Conservation (phyloP, 495 filamentous ascomycete genomes). For the Paragyromitra xinjiangensis region DNA sequence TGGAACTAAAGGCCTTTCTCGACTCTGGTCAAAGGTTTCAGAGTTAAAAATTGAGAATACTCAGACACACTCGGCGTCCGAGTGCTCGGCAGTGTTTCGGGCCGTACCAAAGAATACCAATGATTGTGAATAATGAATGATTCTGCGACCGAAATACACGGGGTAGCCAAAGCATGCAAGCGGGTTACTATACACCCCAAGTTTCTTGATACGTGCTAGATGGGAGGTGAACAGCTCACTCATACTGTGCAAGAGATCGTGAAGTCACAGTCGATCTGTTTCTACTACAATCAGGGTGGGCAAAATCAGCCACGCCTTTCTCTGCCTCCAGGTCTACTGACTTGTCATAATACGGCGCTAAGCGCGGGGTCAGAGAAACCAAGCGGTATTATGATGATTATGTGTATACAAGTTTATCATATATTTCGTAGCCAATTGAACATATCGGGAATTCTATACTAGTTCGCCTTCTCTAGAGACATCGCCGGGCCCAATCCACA, state of each 20-base stretch:
- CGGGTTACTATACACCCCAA: conserved; percentile 36
- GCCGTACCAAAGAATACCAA: conserved; percentile 47
- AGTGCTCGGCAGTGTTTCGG: conserved; percentile 52
- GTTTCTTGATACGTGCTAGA: conserved; percentile 47
- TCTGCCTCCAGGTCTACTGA: conserved; percentile 44
- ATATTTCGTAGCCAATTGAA: conserved; percentile 37
- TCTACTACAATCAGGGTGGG: conserved; percentile 50
- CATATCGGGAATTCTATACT: conserved; percentile 14
- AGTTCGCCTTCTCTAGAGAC: conserved; percentile 23
- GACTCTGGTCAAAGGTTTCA: conserved; percentile 44
- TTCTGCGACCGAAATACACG: conserved; percentile 49
- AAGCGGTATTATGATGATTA: conserved; percentile 39
- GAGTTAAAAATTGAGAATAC: conserved; percentile 41
- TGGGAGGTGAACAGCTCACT: conserved; percentile 49
- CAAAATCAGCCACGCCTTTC: conserved; percentile 48
- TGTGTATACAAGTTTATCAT: conserved; percentile 44
- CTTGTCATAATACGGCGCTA: conserved; percentile 51
- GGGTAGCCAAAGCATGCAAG: conserved; percentile 47
- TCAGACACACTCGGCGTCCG: conserved; percentile 38
- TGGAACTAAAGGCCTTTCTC: conserved; percentile 12
- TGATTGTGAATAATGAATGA: conserved; percentile 28
- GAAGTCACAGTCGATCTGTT: conserved; percentile 51
- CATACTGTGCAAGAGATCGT: conserved; percentile 54
- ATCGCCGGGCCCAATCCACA: conserved; percentile 34
- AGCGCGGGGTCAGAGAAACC: conserved; percentile 45